phyloP scores from a whole-genome alignment of 2,329 filamentous ascomycete species.

The Davidsoniella neocaledoniae region DNA sequence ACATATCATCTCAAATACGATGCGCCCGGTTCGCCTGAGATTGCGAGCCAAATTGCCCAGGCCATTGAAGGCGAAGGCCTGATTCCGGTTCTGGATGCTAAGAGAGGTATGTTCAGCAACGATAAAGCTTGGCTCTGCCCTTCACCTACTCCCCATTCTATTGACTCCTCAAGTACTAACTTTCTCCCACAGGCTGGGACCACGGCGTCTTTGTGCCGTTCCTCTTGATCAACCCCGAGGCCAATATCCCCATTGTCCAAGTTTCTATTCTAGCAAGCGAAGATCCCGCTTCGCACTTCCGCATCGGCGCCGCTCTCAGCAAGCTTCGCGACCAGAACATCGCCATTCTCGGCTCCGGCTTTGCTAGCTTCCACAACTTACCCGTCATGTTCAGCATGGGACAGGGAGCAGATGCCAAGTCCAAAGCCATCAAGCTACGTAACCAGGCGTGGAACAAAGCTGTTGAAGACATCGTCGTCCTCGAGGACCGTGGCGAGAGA shows the following conservation, averaged over 20 bases:
- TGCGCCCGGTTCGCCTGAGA: slow-evolving; percentile 35
- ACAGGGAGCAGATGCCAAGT: slow-evolving; percentile 13
- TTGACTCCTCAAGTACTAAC: background rate
- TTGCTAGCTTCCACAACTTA: slow-evolving; percentile 41
- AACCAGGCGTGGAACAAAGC: slow-evolving; percentile 29
- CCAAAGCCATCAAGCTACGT: slow-evolving; percentile 16
- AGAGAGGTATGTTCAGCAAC: slow-evolving; percentile 16
- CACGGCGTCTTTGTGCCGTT: slow-evolving; percentile 45
- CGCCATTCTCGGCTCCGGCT: slow-evolving; percentile 43
- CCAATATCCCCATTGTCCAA: slow-evolving; percentile 38
- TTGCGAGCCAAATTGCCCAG: slow-evolving; percentile 32
- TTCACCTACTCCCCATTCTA: background rate
- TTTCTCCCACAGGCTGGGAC: slow-evolving; percentile 29
- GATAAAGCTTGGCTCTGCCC: too few species aligned
- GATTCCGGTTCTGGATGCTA: slow-evolving; percentile 21
- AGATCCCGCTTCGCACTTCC: slow-evolving; percentile 29
- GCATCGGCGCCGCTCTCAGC: slow-evolving; percentile 35
- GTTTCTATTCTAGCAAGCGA: slow-evolving; percentile 37
- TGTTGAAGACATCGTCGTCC: slow-evolving; percentile 25
- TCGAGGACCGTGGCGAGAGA: slow-evolving; percentile 21
- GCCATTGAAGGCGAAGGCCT: slow-evolving; percentile 31
- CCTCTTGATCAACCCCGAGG: slow-evolving; percentile 34
- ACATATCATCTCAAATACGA: slow-evolving; percentile 38
- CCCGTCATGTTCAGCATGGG: slow-evolving; percentile 26
- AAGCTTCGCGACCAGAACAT: slow-evolving; percentile 34